Percentiles rank a stretch among this genome's conserved stretches.
phyloP scores from a whole-genome alignment of 345 rosid genomes.

The Trapa incisa region DNA sequence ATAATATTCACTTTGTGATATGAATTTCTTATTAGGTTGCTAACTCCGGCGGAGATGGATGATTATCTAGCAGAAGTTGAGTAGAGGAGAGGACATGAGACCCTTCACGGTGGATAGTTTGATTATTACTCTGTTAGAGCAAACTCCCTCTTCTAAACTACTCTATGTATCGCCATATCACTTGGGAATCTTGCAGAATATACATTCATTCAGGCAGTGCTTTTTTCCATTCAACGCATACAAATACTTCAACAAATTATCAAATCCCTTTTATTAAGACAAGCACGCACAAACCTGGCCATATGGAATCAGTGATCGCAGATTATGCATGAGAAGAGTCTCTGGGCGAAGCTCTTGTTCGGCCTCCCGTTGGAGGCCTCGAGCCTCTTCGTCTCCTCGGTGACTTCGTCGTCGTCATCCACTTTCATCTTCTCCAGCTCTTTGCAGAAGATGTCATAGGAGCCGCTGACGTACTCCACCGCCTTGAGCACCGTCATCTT shows the following conservation, averaged over 20 bases:
- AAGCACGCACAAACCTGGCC: neutral
- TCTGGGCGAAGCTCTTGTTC: conserved; percentile 14
- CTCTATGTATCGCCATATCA: too few relatives aligned
- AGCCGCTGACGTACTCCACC: conserved; percentile 31
- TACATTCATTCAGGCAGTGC: too few relatives aligned
- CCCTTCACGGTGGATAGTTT: too few relatives aligned
- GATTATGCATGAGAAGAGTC: conserved; percentile 29
- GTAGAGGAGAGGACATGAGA: conserved; percentile 10
- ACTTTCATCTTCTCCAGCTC: conserved; percentile 32
- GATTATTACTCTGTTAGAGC: too few relatives aligned
- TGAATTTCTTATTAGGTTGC: conserved; percentile 33
- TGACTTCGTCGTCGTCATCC: conserved; percentile 16
- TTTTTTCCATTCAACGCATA: too few relatives aligned
- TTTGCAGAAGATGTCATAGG: conserved; percentile 31
- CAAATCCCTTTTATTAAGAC: too few relatives aligned
- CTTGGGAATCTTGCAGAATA: too few relatives aligned
- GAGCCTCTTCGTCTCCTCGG: neutral
- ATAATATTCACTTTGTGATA: neutral
- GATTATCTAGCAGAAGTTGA: conserved; percentile 34
- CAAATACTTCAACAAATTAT: too few relatives aligned
- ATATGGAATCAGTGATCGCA: conserved; percentile 19
- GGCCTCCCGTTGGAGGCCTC: neutral
- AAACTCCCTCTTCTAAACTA: too few relatives aligned
- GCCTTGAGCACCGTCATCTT: conserved; percentile 46
- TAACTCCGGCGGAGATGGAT: conserved; percentile 67